A percentile compares a stretch with the other conserved stretches of the same genome.
phyloP scores from a whole-genome alignment of 768 basidiomycete genomes.

The Tulasnella sp. region DNA sequence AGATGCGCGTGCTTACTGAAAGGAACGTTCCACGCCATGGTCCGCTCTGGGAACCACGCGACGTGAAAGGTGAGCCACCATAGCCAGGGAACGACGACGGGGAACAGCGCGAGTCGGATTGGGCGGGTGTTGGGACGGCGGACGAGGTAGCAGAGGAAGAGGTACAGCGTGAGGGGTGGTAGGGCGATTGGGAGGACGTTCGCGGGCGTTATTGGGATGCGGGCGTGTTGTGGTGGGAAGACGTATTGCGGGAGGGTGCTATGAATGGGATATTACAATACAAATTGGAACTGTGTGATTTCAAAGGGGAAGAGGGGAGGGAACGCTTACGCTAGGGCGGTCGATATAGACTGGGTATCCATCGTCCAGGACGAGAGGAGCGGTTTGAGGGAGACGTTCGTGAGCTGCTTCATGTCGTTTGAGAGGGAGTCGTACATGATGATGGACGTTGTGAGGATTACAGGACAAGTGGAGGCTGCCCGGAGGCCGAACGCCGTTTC shows the following conservation, averaged over 20 bases:
- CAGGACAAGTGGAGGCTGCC: neutral
- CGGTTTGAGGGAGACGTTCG: neutral
- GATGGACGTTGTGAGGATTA: neutral
- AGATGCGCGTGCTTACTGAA: conserved; percentile 2
- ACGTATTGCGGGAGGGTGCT: neutral
- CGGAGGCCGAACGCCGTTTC: neutral
- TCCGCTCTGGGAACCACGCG: neutral
- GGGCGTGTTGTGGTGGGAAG: neutral
- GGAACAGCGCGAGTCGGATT: neutral
- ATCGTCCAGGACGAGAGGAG: neutral
- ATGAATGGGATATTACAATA: neutral
- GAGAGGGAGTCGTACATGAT: neutral
- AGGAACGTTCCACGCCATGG: conserved; percentile 10
- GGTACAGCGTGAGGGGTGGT: neutral
- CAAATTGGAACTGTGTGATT: too few relatives aligned
- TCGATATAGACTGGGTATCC: neutral
- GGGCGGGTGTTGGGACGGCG: neutral
- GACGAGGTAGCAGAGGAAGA: conserved; percentile 8
- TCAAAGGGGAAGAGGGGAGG: neutral
- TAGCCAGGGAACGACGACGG: conserved; percentile 3
- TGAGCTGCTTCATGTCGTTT: neutral
- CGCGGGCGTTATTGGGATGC: neutral
- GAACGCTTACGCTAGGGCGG: neutral
- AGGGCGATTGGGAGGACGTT: neutral
- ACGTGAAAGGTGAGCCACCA: neutral